phyloP scores from a whole-genome alignment of 768 basidiomycete genomes.

The Artomyces pyxidatus region DNA sequence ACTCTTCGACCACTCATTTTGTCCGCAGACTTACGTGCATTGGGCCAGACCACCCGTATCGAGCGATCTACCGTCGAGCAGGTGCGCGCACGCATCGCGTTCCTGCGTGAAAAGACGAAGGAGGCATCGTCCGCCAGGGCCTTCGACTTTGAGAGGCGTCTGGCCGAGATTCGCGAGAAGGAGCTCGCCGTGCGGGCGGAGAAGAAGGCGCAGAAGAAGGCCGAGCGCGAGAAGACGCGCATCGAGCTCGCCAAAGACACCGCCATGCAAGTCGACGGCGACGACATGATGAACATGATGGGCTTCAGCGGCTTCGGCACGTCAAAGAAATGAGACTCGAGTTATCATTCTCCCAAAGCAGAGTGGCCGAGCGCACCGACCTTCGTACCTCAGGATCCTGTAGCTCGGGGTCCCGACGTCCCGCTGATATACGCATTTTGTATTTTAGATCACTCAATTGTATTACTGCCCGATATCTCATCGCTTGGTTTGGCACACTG shows the following conservation, averaged over 20 bases:
- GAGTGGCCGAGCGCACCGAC: too few species aligned
- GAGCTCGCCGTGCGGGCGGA: constrained; percentile 60
- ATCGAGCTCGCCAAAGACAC: constrained; percentile 52
- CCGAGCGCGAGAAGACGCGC: constrained; percentile 64
- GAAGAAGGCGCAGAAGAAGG: constrained; percentile 76
- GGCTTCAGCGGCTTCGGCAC: constrained; percentile 88
- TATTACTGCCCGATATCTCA: too few species aligned
- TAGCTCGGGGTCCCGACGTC: too few species aligned
- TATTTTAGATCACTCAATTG: too few species aligned
- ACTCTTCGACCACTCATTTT: constrained; percentile 3
- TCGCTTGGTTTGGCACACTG: too few species aligned
- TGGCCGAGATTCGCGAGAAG: constrained; percentile 72
- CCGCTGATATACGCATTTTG: too few species aligned
- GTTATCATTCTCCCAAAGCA: not conserved
- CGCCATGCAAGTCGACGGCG: constrained; percentile 36
- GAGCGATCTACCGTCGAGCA: constrained; percentile 87
- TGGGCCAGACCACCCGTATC: constrained; percentile 96
- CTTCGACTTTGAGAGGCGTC: constrained; percentile 90
- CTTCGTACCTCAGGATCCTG: too few species aligned
- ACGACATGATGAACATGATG: constrained; percentile 77
- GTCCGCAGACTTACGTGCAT: constrained; percentile 66
- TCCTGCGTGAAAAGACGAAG: constrained; percentile 80
- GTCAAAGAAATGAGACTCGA: constrained; percentile 61
- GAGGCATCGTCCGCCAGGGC: constrained; percentile 76
- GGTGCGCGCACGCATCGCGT: constrained; percentile 85